Conservation (phyloP, 1,139 yeast species). For the Torulaspora globosa region DNA sequence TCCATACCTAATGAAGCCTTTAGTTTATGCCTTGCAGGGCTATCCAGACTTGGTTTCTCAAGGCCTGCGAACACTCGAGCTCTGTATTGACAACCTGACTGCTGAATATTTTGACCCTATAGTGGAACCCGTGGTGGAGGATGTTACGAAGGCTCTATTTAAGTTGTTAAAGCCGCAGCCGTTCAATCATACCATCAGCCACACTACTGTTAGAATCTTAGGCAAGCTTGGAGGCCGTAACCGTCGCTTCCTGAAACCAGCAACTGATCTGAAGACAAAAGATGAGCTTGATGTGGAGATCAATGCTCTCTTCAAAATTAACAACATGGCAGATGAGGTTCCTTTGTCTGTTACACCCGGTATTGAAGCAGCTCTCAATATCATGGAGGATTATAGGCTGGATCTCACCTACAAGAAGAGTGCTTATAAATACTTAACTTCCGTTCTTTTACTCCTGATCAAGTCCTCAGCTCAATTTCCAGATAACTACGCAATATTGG, state of each 20-base stretch:
- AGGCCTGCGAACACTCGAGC: slow-evolving; percentile 87
- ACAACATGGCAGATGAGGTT: slow-evolving; percentile 59
- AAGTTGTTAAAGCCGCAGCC: slow-evolving; percentile 88
- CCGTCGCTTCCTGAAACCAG: slow-evolving; percentile 75
- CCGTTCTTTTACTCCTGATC: slow-evolving; percentile 64
- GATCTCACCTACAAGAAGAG: slow-evolving; percentile 66
- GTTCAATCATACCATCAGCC: slow-evolving; percentile 84
- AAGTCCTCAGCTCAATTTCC: slow-evolving; percentile 60
- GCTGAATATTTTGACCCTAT: slow-evolving; percentile 97
- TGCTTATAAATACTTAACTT: slow-evolving; percentile 69
- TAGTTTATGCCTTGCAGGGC: slow-evolving; percentile 86
- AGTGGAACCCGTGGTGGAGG: slow-evolving; percentile 90
- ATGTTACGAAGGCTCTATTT: slow-evolving; percentile 91
- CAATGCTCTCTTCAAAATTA: slow-evolving; percentile 62
- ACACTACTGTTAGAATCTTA: slow-evolving; percentile 84
- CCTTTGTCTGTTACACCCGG: slow-evolving; percentile 83
- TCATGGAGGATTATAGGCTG: slow-evolving; percentile 64
- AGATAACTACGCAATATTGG: slow-evolving; percentile 48
- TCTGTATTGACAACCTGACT: slow-evolving; percentile 94
- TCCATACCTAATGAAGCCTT: slow-evolving; percentile 80
- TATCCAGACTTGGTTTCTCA: slow-evolving; percentile 89
- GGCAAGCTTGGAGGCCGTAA: slow-evolving; percentile 97
- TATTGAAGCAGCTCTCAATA: slow-evolving; percentile 60
- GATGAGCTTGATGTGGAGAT: slow-evolving; percentile 64
- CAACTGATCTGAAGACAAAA: slow-evolving; percentile 55